Percentiles rank a stretch among this genome's conserved stretches.
These are phyloP conservation scores for Vanderwaltozyma yarrowii DNA, from an alignment of 805 yeast species.

Conservation along the genomic window DNA sequence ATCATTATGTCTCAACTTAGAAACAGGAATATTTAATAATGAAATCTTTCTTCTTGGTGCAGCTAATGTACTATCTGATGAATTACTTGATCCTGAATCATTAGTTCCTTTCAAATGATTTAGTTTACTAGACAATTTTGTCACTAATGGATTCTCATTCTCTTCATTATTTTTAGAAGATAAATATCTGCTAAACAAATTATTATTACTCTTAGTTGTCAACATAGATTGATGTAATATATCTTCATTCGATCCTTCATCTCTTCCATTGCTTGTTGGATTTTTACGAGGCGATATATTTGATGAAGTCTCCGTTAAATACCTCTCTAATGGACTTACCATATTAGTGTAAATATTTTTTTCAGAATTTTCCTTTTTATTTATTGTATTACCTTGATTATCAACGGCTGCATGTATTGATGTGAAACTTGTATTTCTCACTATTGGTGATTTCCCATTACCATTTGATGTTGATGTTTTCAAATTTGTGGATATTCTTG, in stretches of 20 bases:
- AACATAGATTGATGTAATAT: neutral
- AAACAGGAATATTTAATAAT: slow-evolving; percentile 21
- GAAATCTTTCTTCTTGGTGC: slow-evolving; percentile 13
- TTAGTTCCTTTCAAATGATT: neutral
- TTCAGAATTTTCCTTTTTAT: no score
- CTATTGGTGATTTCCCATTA: slow-evolving; percentile 7
- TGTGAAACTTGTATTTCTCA: slow-evolving; percentile 10
- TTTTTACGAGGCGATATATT: neutral
- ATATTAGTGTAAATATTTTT: neutral
- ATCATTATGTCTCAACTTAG: slow-evolving; percentile 17
- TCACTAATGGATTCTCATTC: slow-evolving; percentile 2
- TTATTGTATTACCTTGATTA: no score
- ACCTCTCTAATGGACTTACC: neutral
- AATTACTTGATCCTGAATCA: neutral
- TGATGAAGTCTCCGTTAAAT: neutral
- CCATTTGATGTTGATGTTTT: slow-evolving; percentile 12
- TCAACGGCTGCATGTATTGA: slow-evolving; percentile 10
- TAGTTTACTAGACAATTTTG: neutral
- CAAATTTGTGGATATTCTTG: slow-evolving; percentile 18
- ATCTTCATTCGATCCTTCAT: neutral
- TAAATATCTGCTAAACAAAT: slow-evolving; percentile 6
- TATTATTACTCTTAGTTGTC: slow-evolving; percentile 3
- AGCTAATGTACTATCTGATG: neutral
- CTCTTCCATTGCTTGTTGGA: neutral
- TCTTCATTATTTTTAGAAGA: slow-evolving; percentile 1